These are phyloP conservation scores for Phytophthora brassicae DNA, from an alignment of 352 stramenopile species.

Conservation along the genomic window DNA sequence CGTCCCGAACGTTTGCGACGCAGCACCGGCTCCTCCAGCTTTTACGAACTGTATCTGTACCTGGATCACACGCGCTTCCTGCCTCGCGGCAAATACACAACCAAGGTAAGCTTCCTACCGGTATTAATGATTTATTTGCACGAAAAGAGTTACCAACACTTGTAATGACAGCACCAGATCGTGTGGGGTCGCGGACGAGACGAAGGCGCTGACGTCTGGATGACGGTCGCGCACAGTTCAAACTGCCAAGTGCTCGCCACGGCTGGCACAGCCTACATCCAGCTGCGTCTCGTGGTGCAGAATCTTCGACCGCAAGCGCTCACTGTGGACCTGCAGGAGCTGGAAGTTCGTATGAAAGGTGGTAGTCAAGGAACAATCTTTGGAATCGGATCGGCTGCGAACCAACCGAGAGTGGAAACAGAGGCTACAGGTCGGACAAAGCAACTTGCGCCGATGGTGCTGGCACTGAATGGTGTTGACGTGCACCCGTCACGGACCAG, in stretches of 20 bases:
- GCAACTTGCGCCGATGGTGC: conserved; percentile 45
- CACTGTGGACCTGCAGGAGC: conserved; percentile 59
- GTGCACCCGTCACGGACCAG: conserved; percentile 27
- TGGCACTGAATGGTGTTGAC: conserved; percentile 60
- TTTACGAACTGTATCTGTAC: conserved; percentile 62
- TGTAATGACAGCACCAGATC: conserved; percentile 45
- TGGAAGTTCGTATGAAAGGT: conserved; percentile 75
- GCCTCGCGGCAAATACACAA: conserved; percentile 66
- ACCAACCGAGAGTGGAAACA: conserved; percentile 12
- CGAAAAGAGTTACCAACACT: too few species aligned
- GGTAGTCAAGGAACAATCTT: conserved; percentile 53
- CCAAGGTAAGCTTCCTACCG: conserved; percentile 41
- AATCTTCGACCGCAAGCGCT: conserved; percentile 59
- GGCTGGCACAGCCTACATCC: conserved; percentile 43
- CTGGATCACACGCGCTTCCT: conserved; percentile 57
- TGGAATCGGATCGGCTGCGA: conserved; percentile 20
- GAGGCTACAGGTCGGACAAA: conserved; percentile 1
- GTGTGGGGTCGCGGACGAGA: conserved; percentile 69
- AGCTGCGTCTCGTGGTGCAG: conserved; percentile 71
- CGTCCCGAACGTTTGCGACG: conserved; percentile 46
- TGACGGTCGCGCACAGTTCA: conserved; percentile 68
- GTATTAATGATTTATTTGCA: too few species aligned
- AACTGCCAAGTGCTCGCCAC: conserved; percentile 57
- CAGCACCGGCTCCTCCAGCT: conserved; percentile 49
- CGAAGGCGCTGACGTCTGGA: conserved; percentile 70